Evolutionary conservation across 2,329 filamentous ascomycete species (phyloP), one percentile per base, ranked within the genome.

Genomic region (Arthrobotrys sphaeroides): DNA sequence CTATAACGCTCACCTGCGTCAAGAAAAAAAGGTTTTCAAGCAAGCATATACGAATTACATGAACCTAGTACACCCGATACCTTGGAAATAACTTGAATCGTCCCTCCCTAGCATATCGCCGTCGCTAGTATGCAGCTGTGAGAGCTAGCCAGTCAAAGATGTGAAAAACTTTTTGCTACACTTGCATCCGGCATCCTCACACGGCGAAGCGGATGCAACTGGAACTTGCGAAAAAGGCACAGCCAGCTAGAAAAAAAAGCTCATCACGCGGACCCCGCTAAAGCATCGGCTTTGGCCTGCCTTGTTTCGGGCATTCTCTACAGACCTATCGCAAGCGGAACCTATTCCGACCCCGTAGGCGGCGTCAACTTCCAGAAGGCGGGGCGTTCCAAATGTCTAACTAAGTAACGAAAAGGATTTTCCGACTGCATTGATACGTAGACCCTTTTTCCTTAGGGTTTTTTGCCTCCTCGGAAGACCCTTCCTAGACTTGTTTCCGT

Each of bases 221-320:
- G 18, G 33, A 22, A 28, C 55, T n/a, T n/a, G n/a, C 55, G 47
- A 28, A 33, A 70, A 51, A 26, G 65, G 49, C 24, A 49, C 16
- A 22, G n/a, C n/a, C n/a, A n/a, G n/a, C 38, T 16, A 3, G 10
- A 31, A n/a, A 53, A 62, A 57, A 18, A 16, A 26, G 4, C 38
- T 20, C 55, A 74, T 74, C 70, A 74, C 70, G 70, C 55, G 70
- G 70, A 43, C 40, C n/a, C n/a, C 61, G 13, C 24, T 33, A 22
- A 68, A 49, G 2, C 5, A 40, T 55, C 31, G 64, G 45, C 40
- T 67, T 74, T 47, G 12, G 6, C 51, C 68, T 47, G 18, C 70
- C 70, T 18, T 26, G 22, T 61, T 62, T 36, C n/a, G 31, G 20
- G 28, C 26, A 55, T 12, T n/a, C 26, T 12, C n/a, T n/a, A n/a